These are phyloP conservation scores for Byssoonygena ceratinophila DNA, from an alignment of 2,329 filamentous ascomycete species.

Conservation along the genomic window DNA sequence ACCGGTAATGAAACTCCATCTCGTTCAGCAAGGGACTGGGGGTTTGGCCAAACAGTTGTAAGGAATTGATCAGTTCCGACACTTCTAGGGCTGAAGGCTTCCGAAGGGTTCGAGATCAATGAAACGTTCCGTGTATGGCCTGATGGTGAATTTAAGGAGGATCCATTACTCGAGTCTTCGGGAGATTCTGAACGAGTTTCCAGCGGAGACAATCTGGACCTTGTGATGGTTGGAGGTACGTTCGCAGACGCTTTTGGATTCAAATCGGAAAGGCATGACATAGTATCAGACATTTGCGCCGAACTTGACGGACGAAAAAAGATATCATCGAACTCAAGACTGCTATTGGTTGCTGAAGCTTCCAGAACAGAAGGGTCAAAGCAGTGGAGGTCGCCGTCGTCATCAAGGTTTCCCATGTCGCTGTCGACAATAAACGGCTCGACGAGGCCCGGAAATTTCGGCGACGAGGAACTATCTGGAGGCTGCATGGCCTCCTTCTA, in stretches of 20 bases:
- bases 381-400: slow-evolving; percentile 36
- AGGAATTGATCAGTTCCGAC: slow-evolving; percentile 22
- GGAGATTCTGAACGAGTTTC: slow-evolving; percentile 38
- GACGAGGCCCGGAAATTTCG: slow-evolving; percentile 27
- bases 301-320: slow-evolving; percentile 13
- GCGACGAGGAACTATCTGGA: slow-evolving; percentile 27
- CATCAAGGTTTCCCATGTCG: slow-evolving; percentile 34
- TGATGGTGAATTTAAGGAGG: slow-evolving; percentile 34
- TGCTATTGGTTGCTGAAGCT: slow-evolving; percentile 19
- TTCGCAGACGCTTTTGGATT: slow-evolving; percentile 2
- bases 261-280: slow-evolving; percentile 14
- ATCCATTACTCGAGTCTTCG: slow-evolving; percentile 35
- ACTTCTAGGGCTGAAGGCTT: slow-evolving; percentile 22
- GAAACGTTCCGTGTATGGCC: slow-evolving; percentile 35
- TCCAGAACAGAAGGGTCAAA: slow-evolving; percentile 25
- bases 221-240: slow-evolving; percentile 11
- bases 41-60: slow-evolving; percentile 30
- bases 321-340: slow-evolving; percentile 14
- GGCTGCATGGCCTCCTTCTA: slow-evolving; percentile 26
- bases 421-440: slow-evolving; percentile 36
- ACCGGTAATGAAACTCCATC: slow-evolving; percentile 28
- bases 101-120: slow-evolving; percentile 33
- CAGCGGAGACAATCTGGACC: slow-evolving; percentile 26
- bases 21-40: slow-evolving; percentile 31
- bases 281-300: slow-evolving; percentile 11